A percentile compares a stretch with the other conserved stretches of the same genome.
Conservation (phyloP, 73 alveolate genomes). For the Blepharisma stoltei region DNA sequence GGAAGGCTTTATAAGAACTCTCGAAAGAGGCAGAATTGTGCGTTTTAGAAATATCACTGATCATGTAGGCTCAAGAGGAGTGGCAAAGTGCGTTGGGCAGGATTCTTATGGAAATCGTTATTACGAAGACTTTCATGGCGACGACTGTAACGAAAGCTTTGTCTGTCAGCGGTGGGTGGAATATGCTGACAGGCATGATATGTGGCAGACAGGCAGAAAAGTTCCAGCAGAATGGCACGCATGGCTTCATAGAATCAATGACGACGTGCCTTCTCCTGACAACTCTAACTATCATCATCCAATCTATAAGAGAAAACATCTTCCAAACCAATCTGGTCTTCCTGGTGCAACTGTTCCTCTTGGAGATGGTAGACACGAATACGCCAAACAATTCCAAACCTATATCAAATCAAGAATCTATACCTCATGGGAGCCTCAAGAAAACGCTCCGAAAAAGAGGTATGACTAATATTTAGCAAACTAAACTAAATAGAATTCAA, state of each 20-base stretch:
- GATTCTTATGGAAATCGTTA: slow-evolving; percentile 67
- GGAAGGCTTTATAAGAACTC: slow-evolving; percentile 66
- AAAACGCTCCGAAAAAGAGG: slow-evolving; percentile 1
- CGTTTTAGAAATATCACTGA: slow-evolving; percentile 55
- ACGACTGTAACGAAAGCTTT: slow-evolving; percentile 36
- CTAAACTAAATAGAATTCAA: no score
- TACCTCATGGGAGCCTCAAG: slow-evolving; percentile 60
- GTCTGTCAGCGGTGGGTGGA: slow-evolving; percentile 65
- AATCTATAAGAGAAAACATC: slow-evolving; percentile 53
- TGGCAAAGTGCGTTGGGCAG: slow-evolving; percentile 55
- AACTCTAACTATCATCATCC: slow-evolving; percentile 60
- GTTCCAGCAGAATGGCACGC: slow-evolving; percentile 78
- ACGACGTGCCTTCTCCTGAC: slow-evolving; percentile 66
- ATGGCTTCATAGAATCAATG: slow-evolving; percentile 60
- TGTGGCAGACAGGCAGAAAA: slow-evolving; percentile 47
- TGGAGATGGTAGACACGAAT: slow-evolving; percentile 27
- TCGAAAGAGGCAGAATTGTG: slow-evolving; percentile 57
- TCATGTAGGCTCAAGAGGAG: slow-evolving; percentile 63
- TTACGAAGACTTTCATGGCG: slow-evolving; percentile 69
- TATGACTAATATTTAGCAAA: not conserved
- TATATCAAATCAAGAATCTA: slow-evolving; percentile 35
- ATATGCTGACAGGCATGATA: slow-evolving; percentile 56
- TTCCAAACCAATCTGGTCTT: slow-evolving; percentile 45
- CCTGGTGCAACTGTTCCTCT: slow-evolving; percentile 41
- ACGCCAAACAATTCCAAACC: slow-evolving; percentile 34